Evolutionary conservation across 148 eudicot genomes (phyloP).

Genomic region (Simmondsia chinensis): DNA sequence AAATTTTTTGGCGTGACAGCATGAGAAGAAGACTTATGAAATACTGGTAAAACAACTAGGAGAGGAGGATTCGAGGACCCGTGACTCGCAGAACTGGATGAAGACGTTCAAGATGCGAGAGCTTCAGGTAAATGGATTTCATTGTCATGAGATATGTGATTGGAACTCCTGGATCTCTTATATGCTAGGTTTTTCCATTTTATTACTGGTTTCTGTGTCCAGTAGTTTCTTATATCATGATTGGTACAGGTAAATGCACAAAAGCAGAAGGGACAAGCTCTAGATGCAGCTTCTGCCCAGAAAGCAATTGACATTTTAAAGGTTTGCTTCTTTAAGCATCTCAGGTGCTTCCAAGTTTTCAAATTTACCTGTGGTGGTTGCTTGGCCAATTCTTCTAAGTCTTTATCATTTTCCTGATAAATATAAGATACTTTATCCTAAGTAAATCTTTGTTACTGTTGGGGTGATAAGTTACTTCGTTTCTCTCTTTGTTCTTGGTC

Average conservation of each 20-base stretch:
- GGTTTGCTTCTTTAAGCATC: constrained; percentile 43
- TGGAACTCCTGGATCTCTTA: background rate
- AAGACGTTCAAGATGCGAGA: constrained; percentile 87
- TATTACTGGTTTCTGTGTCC: constrained; percentile 1
- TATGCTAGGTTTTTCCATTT: background rate
- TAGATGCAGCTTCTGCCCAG: constrained; percentile 63
- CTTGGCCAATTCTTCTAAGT: no score
- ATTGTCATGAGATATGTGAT: background rate
- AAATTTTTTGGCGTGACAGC: constrained; percentile 36
- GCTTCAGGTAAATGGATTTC: constrained; percentile 40
- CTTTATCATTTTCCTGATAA: no score
- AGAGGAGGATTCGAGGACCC: constrained; percentile 92
- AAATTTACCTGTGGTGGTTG: no score
- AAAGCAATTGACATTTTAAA: constrained; percentile 67
- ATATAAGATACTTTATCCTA: no score
- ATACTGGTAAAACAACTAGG: constrained; percentile 97
- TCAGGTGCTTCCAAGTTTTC: no score
- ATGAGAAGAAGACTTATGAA: constrained; percentile 91
- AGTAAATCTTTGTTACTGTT: no score
- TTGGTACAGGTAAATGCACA: constrained; percentile 83
- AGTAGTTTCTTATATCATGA: no score
- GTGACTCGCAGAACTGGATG: constrained; percentile 95
- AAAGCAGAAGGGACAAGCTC: constrained; percentile 69
- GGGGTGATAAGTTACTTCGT: no score
- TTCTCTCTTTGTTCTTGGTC: no score